A percentile compares a stretch with the other conserved stretches of the same genome.
phyloP scores from a whole-genome alignment of 2,329 filamentous ascomycete species.

The Myriosclerotinia curreyana region DNA sequence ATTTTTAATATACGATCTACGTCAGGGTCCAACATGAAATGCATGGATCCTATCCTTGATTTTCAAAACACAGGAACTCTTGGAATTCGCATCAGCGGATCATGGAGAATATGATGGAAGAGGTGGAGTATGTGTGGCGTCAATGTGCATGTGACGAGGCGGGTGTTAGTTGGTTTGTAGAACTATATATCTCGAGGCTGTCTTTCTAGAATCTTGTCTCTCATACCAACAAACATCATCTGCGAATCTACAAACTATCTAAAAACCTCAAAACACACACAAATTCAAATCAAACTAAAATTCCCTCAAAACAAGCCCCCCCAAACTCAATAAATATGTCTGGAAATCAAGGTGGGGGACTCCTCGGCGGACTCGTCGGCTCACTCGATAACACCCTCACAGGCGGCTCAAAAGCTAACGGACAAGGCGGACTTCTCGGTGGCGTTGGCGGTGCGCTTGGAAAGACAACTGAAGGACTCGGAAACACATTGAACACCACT shows the following conservation, averaged over 20 bases:
- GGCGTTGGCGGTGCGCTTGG: slow-evolving; percentile 37
- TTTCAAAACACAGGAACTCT: slow-evolving; percentile 11
- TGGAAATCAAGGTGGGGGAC: slow-evolving; percentile 20
- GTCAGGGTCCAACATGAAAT: slow-evolving; percentile 7
- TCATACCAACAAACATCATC: background rate
- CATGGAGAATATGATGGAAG: slow-evolving; percentile 12
- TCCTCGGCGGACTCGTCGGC: slow-evolving; percentile 32
- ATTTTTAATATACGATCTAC: slow-evolving; percentile 12
- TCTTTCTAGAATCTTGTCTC: background rate
- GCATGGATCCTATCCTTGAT: slow-evolving; percentile 16
- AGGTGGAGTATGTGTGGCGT: slow-evolving; percentile 9
- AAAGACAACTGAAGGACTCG: slow-evolving; percentile 41
- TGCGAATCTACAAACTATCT: background rate
- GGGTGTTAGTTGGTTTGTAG: background rate
- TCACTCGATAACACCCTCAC: slow-evolving; percentile 42
- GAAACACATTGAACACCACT: slow-evolving; percentile 38
- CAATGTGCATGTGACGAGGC: slow-evolving; percentile 10
- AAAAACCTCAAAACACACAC: background rate
- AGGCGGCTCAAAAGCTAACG: slow-evolving; percentile 42
- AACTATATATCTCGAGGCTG: slow-evolving; percentile 4
- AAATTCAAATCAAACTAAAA: background rate
- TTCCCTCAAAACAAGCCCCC: background rate
- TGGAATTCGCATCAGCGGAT: background rate
- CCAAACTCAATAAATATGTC: slow-evolving; percentile 13
- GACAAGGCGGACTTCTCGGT: slow-evolving; percentile 43